Evolutionary conservation across 2,329 filamentous ascomycete genomes (phyloP).

Genomic region (Ramularia collo-cygni): DNA sequence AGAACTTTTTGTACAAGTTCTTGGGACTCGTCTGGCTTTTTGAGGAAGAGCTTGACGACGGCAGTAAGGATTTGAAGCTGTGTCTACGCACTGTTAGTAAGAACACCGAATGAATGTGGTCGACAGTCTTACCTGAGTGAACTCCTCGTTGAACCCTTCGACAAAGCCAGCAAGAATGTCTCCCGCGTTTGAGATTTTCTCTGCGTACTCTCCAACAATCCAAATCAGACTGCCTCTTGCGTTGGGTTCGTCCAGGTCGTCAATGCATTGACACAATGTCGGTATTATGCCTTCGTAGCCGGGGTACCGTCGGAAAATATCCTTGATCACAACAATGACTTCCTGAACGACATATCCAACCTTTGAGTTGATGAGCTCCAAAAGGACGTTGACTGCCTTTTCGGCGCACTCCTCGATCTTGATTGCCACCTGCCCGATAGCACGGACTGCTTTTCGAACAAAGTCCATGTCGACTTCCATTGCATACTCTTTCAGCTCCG

Average conservation of each 20-base stretch:
- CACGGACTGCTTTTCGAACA: slow-evolving; percentile 85
- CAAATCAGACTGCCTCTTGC: slow-evolving; percentile 89
- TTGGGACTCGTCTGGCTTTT: slow-evolving; percentile 90
- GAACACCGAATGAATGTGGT: neutral
- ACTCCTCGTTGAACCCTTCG: slow-evolving; percentile 91
- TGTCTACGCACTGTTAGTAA: slow-evolving; percentile 53
- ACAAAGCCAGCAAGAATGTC: slow-evolving; percentile 89
- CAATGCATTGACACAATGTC: slow-evolving; percentile 90
- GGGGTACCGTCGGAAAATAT: slow-evolving; percentile 94
- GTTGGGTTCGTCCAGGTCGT: slow-evolving; percentile 90
- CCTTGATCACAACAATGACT: slow-evolving; percentile 97
- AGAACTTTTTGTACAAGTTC: slow-evolving; percentile 89
- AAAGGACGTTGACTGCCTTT: slow-evolving; percentile 86
- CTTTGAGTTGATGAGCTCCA: slow-evolving; percentile 93
- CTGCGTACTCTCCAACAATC: slow-evolving; percentile 98
- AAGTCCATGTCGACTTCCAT: slow-evolving; percentile 99
- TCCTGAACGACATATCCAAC: slow-evolving; percentile 99
- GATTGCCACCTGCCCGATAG: slow-evolving; percentile 96
- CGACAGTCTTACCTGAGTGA: slow-evolving; percentile 64
- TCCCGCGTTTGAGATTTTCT: slow-evolving; percentile 98
- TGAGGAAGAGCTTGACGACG: slow-evolving; percentile 94
- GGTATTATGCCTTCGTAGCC: slow-evolving; percentile 98
- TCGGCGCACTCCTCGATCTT: slow-evolving; percentile 95
- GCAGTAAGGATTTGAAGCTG: slow-evolving; percentile 96
- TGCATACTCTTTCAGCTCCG: slow-evolving; percentile 94